Conservation (phyloP, 2,329 filamentous ascomycete species). For the Helminthosporium solani region DNA sequence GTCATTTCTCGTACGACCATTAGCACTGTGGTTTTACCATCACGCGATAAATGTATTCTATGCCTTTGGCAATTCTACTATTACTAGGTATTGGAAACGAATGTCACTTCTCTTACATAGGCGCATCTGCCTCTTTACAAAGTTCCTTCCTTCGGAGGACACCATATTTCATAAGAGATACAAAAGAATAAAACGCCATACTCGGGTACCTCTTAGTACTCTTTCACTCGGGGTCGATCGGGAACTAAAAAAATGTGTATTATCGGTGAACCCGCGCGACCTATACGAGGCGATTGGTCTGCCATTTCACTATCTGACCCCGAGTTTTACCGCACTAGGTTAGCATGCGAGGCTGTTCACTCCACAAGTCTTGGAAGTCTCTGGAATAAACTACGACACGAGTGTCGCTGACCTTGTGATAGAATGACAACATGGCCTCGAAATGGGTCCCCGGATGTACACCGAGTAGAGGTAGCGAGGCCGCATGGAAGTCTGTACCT, state of each 20-base stretch:
- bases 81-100: too few relatives aligned
- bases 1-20: too few relatives aligned
- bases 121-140: too few relatives aligned
- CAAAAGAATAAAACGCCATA: not conserved
- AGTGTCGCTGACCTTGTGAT: not conserved
- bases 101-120: too few relatives aligned
- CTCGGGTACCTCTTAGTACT: constrained; percentile 6
- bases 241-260: constrained; percentile 1
- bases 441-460: not conserved
- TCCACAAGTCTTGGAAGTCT: not conserved
- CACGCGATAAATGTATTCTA: too few relatives aligned
- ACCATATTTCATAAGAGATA: too few relatives aligned
- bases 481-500: not conserved
- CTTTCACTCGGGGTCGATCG: constrained; percentile 2
- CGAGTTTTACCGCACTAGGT: not conserved
- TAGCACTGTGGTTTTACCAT: too few relatives aligned
- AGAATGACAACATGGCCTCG: not conserved
- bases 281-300: not conserved
- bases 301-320: not conserved
- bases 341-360: not conserved
- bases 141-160: too few relatives aligned
- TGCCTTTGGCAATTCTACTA: too few relatives aligned
- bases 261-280: constrained; percentile 7
- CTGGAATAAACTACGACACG: too few relatives aligned
- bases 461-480: not conserved